Percentiles rank a stretch among this genome's conserved stretches.
Conservation (phyloP, 192 early-diverging fungal species). For the Rhizophagus clarus region DNA sequence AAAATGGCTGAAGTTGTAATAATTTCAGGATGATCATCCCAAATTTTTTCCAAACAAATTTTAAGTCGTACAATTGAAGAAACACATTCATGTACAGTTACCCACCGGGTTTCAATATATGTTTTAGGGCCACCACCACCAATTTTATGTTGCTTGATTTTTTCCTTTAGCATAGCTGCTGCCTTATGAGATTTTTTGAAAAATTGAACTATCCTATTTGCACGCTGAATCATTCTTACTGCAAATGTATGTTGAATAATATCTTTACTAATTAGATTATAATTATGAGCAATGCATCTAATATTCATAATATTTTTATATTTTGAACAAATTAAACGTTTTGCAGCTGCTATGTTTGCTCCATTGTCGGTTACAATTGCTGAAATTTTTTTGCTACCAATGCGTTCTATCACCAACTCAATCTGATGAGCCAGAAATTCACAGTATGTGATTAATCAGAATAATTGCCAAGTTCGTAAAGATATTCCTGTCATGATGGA, state of each 20-base stretch:
- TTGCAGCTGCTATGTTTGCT: not conserved
- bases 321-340: not conserved
- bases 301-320: conserved; percentile 9
- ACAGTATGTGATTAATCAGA: not conserved
- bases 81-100: not conserved
- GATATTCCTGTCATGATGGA: not conserved
- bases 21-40: not conserved
- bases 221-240: not conserved
- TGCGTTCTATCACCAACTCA: too few relatives aligned
- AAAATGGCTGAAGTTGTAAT: not conserved
- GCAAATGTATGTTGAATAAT: not conserved
- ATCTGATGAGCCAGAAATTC: too few relatives aligned
- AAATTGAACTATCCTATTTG: not conserved
- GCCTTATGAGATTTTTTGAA: conserved; percentile 3
- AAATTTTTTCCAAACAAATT: not conserved
- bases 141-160: not conserved
- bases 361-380: not conserved
- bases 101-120: not conserved
- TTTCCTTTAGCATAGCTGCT: not conserved
- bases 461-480: not conserved
- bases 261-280: conserved; percentile 9
- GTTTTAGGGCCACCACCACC: not conserved
- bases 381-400: too few relatives aligned
- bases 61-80: not conserved
- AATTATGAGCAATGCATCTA: not conserved